Percentiles rank a stretch among this genome's conserved stretches.
phyloP scores from a whole-genome alignment of 2,329 filamentous ascomycete genomes.

The Verticillium tricorpus region DNA sequence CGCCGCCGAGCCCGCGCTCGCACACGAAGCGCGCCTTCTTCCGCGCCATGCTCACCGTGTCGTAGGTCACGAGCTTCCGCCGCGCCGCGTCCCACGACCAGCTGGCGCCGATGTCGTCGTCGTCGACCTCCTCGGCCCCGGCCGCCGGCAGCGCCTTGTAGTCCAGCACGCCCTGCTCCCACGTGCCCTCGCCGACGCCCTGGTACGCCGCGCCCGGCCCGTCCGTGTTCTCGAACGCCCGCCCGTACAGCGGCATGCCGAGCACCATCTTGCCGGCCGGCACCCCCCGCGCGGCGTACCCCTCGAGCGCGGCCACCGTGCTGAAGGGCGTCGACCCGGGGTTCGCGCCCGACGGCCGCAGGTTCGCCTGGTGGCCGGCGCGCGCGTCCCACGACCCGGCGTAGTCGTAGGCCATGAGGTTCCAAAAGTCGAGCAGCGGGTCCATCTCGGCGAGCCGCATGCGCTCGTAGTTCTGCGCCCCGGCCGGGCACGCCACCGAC shows the following conservation, averaged over 20 bases:
- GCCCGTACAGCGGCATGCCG: conserved; percentile 90
- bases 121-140: conserved; percentile 60
- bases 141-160: conserved; percentile 77
- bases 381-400: conserved; percentile 73
- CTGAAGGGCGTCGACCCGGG: conserved; percentile 72
- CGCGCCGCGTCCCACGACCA: conserved; percentile 68
- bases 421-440: conserved; percentile 66
- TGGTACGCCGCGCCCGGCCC: conserved; percentile 66
- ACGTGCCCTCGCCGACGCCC: conserved; percentile 74
- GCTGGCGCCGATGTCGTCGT: conserved; percentile 61
- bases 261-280: conserved; percentile 70
- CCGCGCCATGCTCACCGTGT: conserved; percentile 62
- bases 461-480: conserved; percentile 56
- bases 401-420: conserved; percentile 86
- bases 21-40: conserved; percentile 70
- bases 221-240: conserved; percentile 74
- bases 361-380: conserved; percentile 77
- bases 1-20: conserved; percentile 67
- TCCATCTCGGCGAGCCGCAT: conserved; percentile 63
- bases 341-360: conserved; percentile 55
- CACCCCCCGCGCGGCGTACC: conserved; percentile 66
- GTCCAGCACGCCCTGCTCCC: conserved; percentile 83
- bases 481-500: conserved; percentile 61
- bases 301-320: conserved; percentile 63
- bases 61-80: conserved; percentile 73